These are phyloP conservation scores for Acephala macrosclerotiorum DNA, from an alignment of 2,329 filamentous ascomycete genomes.

Conservation along the genomic window DNA sequence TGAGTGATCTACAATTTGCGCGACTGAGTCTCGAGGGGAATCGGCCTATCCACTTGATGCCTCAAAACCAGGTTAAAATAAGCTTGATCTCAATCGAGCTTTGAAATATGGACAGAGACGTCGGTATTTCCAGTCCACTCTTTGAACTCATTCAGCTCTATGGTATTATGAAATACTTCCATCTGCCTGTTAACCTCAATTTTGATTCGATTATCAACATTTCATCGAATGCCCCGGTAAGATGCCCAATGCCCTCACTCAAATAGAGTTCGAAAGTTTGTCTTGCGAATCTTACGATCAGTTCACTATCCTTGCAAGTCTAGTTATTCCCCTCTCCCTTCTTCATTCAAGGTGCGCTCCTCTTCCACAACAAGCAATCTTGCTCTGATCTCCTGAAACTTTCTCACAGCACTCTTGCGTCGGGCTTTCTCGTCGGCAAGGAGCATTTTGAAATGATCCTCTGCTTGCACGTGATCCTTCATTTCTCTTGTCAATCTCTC, in stretches of 20 bases:
- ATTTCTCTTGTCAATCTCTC: background rate
- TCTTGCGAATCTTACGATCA: too few species aligned
- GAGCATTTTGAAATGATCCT: background rate
- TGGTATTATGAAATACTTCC: background rate
- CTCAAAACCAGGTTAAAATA: too few species aligned
- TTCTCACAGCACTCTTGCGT: background rate
- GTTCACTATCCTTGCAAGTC: too few species aligned
- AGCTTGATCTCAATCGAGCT: too few species aligned
- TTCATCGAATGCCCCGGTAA: too few species aligned
- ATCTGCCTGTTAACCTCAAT: too few species aligned
- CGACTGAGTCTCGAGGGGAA: too few species aligned
- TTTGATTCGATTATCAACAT: background rate
- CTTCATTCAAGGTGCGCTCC: slow-evolving; percentile 1
- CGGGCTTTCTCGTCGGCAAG: background rate
- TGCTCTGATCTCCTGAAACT: background rate
- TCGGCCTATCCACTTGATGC: too few species aligned
- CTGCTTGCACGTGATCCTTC: background rate
- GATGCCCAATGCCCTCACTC: too few species aligned
- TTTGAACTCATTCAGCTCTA: background rate
- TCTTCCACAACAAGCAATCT: background rate
- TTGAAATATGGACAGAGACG: too few species aligned
- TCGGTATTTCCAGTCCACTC: too few species aligned
- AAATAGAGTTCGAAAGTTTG: too few species aligned
- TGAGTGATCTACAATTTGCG: background rate
- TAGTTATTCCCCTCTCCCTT: background rate